These are phyloP conservation scores for Thamnidium elegans DNA, from an alignment of 192 early-diverging fungal genomes.

Conservation along the genomic window DNA sequence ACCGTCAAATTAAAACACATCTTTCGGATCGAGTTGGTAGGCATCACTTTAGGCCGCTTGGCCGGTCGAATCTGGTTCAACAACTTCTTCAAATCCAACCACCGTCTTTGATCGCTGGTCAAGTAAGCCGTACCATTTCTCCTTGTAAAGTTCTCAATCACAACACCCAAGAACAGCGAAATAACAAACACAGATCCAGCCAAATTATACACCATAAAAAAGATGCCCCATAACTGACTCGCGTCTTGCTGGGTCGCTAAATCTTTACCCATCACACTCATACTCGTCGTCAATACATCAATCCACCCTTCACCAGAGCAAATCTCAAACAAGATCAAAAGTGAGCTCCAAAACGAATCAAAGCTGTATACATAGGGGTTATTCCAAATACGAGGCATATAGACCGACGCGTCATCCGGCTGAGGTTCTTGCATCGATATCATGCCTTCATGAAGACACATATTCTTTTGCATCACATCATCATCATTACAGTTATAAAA, in stretches of 20 bases:
- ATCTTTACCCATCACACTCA: conserved; percentile 42
- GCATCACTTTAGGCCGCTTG: conserved; percentile 42
- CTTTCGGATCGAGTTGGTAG: conserved; percentile 34
- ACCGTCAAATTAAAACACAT: conserved; percentile 44
- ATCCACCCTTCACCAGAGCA: conserved; percentile 60
- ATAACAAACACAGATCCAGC: conserved; percentile 58
- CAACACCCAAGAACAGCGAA: conserved; percentile 56
- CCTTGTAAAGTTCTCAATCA: conserved; percentile 57
- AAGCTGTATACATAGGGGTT: conserved; percentile 61
- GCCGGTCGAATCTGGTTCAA: conserved; percentile 50
- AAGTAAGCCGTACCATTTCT: conserved; percentile 57
- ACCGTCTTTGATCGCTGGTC: conserved; percentile 56
- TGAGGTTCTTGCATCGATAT: conserved; percentile 19
- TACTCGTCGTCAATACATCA: conserved; percentile 46
- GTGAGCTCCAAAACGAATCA: conserved; percentile 50
- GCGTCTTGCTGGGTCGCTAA: conserved; percentile 34
- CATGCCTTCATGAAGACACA: conserved; percentile 38
- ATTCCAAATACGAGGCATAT: conserved; percentile 52
- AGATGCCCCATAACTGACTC: conserved; percentile 49
- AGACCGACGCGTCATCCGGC: conserved; percentile 17
- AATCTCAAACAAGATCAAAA: conserved; percentile 59
- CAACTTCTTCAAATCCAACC: conserved; percentile 60
- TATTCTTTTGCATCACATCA: conserved; percentile 14
- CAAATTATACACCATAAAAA: conserved; percentile 58
- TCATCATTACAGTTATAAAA: conserved; percentile 55